phyloP scores from a whole-genome alignment of 31 red algal genomes.

The Asparagopsis taxiformis region DNA sequence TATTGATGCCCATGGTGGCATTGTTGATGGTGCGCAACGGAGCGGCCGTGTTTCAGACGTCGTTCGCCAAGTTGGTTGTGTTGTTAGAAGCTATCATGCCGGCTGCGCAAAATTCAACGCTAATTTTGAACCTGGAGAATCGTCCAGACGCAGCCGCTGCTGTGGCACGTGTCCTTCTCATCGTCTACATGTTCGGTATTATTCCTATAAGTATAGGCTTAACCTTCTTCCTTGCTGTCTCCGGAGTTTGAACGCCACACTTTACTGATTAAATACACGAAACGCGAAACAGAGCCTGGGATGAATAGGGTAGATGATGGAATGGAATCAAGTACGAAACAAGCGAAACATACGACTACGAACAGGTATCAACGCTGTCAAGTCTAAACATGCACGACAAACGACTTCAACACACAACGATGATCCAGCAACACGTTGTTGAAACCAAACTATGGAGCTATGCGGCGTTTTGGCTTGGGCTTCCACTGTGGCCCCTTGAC shows the following conservation, averaged over 20 bases:
- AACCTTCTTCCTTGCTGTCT: conserved; percentile 53
- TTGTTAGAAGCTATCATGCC: conserved; percentile 81
- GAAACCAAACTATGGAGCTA: conserved; percentile 8
- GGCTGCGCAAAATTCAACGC: conserved; percentile 75
- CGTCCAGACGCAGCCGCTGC: conserved; percentile 39
- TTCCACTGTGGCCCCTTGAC: conserved; percentile 85
- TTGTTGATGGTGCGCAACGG: conserved; percentile 17
- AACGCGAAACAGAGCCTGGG: no score
- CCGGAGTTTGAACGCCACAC: conserved; percentile 62
- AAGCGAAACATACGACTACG: no score
- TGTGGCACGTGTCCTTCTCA: conserved; percentile 52
- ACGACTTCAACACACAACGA: no score
- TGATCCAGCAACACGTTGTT: no score
- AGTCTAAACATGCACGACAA: no score
- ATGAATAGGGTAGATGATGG: no score
- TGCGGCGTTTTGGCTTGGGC: conserved; percentile 45
- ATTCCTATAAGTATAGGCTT: conserved; percentile 64
- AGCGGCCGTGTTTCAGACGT: conserved; percentile 1
- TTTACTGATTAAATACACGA: no score
- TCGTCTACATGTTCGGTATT: conserved; percentile 58
- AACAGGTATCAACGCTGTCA: no score
- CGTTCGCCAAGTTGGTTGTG: conserved; percentile 56
- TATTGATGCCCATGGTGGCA: conserved; percentile 47
- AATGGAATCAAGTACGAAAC: no score
- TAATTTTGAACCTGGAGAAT: conserved; percentile 71